phyloP scores from a whole-genome alignment of 1,139 yeast species.

The Yamadazyma pseudoaaseri region DNA sequence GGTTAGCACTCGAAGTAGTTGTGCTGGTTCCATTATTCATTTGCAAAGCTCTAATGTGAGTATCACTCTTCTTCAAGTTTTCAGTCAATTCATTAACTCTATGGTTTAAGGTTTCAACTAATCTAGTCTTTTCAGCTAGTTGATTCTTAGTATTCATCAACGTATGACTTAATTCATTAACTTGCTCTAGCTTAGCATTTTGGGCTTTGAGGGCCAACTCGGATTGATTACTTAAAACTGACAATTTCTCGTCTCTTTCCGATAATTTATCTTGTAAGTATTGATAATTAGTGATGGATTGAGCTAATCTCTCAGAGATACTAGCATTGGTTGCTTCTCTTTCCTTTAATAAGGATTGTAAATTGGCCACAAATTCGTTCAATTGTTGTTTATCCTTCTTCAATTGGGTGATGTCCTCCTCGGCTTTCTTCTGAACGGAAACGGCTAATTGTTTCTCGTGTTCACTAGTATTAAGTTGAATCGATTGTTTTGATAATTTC shows the following conservation, averaged over 20 bases:
- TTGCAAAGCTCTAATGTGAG: conserved; percentile 16
- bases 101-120: conserved; percentile 24
- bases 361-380: conserved; percentile 56
- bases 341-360: conserved; percentile 63
- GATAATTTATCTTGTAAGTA: conserved; percentile 48
- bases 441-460: conserved; percentile 57
- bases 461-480: conserved; percentile 47
- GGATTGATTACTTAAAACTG: conserved; percentile 46
- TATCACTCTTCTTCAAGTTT: conserved; percentile 14
- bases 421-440: conserved; percentile 51
- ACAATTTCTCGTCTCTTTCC: conserved; percentile 50
- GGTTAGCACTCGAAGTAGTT: conserved; percentile 6
- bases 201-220: conserved; percentile 61
- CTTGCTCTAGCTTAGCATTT: conserved; percentile 63
- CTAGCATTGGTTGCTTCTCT: conserved; percentile 56
- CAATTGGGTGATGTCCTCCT: conserved; percentile 53
- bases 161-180: conserved; percentile 47
- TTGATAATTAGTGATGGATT: conserved; percentile 55
- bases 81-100: conserved; percentile 21
- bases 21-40: conserved; percentile 8
- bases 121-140: conserved; percentile 30
- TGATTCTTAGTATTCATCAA: conserved; percentile 43
- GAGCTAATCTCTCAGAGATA: conserved; percentile 47
- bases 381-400: conserved; percentile 60
- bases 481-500: conserved; percentile 42